These are phyloP conservation scores for Cubamyces lactineus DNA, from an alignment of 768 basidiomycete species.

Conservation along the genomic window DNA sequence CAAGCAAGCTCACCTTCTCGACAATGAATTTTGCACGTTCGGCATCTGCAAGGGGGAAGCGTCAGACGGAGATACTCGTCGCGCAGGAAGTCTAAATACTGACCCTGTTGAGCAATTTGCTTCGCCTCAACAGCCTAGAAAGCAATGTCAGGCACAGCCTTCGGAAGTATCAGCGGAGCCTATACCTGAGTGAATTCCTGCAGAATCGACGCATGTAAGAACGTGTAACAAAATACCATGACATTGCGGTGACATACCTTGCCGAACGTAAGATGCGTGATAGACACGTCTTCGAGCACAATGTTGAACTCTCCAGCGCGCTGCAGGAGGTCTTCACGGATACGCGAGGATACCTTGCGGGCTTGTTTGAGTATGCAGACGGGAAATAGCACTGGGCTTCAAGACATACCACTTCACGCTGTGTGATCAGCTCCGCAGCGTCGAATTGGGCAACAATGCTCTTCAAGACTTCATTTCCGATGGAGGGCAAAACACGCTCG, in stretches of 20 bases:
- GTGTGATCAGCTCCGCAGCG: conserved; percentile 94
- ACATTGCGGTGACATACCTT: conserved; percentile 51
- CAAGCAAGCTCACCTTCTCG: conserved; percentile 74
- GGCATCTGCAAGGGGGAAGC: conserved; percentile 62
- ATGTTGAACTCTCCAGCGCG: conserved; percentile 97
- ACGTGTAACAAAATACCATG: neutral
- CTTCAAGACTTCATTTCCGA: conserved; percentile 98
- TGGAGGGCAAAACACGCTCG: conserved; percentile 95
- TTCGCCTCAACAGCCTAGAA: conserved; percentile 95
- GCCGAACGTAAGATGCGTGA: conserved; percentile 88
- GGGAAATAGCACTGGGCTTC: neutral
- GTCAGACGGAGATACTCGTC: neutral
- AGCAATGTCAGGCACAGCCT: conserved; percentile 9
- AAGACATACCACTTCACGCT: conserved; percentile 89
- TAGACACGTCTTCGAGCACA: conserved; percentile 94
- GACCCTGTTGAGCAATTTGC: conserved; percentile 98
- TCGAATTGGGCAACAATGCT: conserved; percentile 99
- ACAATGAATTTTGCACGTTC: conserved; percentile 99
- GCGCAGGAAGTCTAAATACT: conserved; percentile 16
- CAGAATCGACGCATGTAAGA: conserved; percentile 12
- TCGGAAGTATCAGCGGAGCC: conserved; percentile 6
- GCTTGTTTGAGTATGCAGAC: neutral
- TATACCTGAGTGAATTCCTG: conserved; percentile 83
- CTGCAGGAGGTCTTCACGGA: conserved; percentile 88
- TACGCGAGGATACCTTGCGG: conserved; percentile 81